Conservation (phyloP, 768 basidiomycete genomes). For the Cystobasidium tubakii region DNA sequence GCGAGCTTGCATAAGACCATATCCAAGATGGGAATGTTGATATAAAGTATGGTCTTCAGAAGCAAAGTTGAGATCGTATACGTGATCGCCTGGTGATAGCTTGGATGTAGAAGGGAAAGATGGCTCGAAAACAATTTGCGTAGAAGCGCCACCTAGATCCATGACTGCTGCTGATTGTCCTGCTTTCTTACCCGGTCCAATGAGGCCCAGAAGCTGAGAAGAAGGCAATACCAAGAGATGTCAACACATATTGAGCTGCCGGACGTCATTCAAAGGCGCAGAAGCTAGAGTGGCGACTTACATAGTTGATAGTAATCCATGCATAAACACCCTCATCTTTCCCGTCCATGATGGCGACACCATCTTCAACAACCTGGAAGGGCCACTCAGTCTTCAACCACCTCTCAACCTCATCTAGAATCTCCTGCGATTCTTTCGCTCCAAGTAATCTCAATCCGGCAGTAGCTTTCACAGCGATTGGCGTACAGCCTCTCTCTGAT, state of each 20-base stretch:
- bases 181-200: constrained; percentile 56
- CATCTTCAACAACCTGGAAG: constrained; percentile 62
- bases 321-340: constrained; percentile 96
- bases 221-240: not conserved
- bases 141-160: constrained; percentile 92
- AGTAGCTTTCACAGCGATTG: constrained; percentile 85
- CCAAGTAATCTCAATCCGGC: constrained; percentile 77
- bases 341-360: constrained; percentile 87
- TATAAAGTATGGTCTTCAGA: constrained; percentile 70
- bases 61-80: constrained; percentile 73
- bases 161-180: constrained; percentile 75
- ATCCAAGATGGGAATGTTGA: constrained; percentile 96
- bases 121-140: constrained; percentile 96
- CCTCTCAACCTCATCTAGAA: constrained; percentile 66
- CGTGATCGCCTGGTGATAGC: constrained; percentile 79
- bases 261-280: not conserved
- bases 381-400: constrained; percentile 61
- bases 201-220: constrained; percentile 59
- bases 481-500: constrained; percentile 64
- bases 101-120: constrained; percentile 54
- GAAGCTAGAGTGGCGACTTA: constrained; percentile 10
- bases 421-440: constrained; percentile 59
- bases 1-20: constrained; percentile 84
- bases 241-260: no score
- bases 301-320: constrained; percentile 95